Evolutionary conservation across 2,329 filamentous ascomycete genomes (phyloP).

Genomic region (Didymella exigua): DNA sequence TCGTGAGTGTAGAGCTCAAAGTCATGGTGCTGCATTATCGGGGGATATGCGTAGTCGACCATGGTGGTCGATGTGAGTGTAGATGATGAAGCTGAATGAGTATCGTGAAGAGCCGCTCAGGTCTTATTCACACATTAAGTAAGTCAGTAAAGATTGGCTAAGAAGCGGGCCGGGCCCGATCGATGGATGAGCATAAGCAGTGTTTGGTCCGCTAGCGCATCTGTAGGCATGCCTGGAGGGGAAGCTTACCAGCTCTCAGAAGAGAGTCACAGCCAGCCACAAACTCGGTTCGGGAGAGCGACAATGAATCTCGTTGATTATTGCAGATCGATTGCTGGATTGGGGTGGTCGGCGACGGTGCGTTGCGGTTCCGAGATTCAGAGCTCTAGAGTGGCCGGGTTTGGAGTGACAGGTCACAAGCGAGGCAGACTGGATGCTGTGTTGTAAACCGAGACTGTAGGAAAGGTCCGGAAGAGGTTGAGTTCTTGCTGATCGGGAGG

Average conservation of each 20-base stretch:
- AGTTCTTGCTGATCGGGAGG: constrained; percentile 40
- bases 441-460: constrained; percentile 17
- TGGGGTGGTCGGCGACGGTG: constrained; percentile 32
- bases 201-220: constrained; percentile 9
- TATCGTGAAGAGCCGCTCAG: constrained; percentile 25
- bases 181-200: constrained; percentile 13
- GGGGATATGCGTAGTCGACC: constrained; percentile 45
- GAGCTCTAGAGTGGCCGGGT: constrained; percentile 35
- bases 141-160: constrained; percentile 40
- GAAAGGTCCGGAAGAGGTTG: constrained; percentile 27
- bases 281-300: constrained; percentile 5
- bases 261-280: constrained; percentile 21
- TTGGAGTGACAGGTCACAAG: constrained; percentile 32
- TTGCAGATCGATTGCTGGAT: constrained; percentile 36
- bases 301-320: constrained; percentile 4
- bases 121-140: constrained; percentile 21
- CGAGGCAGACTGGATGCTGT: constrained; percentile 19
- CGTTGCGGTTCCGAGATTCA: constrained; percentile 26
- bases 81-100: constrained; percentile 11
- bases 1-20: constrained; percentile 47
- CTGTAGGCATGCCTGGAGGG: constrained; percentile 30
- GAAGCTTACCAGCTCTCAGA: constrained; percentile 42
- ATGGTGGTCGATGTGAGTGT: constrained; percentile 32
- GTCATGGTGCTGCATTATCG: constrained; percentile 45
- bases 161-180: constrained; percentile 13